A percentile compares a stretch with the other conserved stretches of the same genome.
Conservation (phyloP, 2,329 filamentous ascomycete genomes). For the Talaromyces atroroseus region DNA sequence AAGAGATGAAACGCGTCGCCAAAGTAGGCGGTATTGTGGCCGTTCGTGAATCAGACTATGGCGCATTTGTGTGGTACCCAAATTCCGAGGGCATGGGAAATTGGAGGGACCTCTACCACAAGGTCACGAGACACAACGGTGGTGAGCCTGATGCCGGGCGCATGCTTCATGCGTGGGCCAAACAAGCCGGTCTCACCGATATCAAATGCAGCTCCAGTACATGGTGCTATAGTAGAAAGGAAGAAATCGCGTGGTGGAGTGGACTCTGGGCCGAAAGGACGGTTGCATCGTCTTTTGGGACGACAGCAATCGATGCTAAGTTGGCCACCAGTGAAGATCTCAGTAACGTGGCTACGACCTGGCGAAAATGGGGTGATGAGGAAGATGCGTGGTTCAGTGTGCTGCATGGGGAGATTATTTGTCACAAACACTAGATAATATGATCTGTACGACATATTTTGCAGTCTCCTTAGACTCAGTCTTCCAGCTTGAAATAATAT, state of each 20-base stretch:
- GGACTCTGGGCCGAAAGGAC: conserved; percentile 9
- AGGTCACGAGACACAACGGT: conserved; percentile 15
- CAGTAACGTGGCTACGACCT: neutral
- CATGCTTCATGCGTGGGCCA: conserved; percentile 21
- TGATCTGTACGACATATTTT: neutral
- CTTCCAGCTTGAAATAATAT: neutral
- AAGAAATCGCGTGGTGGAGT: conserved; percentile 14
- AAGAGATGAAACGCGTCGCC: conserved; percentile 52
- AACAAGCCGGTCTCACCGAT: conserved; percentile 21
- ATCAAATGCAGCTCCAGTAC: conserved; percentile 16
- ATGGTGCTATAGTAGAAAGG: conserved; percentile 13
- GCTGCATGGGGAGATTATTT: conserved; percentile 11
- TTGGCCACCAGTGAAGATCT: conserved; percentile 8
- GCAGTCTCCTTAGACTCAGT: neutral
- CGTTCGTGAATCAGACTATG: conserved; percentile 33
- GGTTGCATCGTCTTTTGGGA: conserved; percentile 6
- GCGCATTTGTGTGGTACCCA: conserved; percentile 30
- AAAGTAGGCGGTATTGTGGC: conserved; percentile 52
- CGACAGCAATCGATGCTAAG: conserved; percentile 9
- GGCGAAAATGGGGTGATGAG: conserved; percentile 10
- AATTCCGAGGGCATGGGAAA: conserved; percentile 21
- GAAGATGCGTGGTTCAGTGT: conserved; percentile 12
- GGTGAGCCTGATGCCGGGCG: conserved; percentile 19
- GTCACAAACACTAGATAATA: conserved; percentile 4
- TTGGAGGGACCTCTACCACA: conserved; percentile 21